Evolutionary conservation across 768 basidiomycete genomes (phyloP), one percentile per base, ranked within the genome.

Genomic region (Boletus pseudo-olivaceus): DNA sequence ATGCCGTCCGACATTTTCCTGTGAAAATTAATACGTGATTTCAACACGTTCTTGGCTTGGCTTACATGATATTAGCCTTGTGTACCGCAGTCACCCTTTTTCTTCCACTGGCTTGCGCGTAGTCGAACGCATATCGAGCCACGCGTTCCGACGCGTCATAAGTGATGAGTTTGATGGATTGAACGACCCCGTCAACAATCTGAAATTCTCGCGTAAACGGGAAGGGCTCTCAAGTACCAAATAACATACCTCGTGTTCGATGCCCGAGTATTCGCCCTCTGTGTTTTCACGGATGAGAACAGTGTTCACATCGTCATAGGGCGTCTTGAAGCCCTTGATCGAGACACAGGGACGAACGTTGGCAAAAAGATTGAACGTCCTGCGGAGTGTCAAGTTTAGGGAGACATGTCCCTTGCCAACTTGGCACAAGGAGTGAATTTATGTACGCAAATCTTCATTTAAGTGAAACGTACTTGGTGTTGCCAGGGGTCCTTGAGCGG

Each of bases 1-100:
- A 98, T 97, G 57, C 97, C 97, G 71, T 99, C 97, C 19, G 96
- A 98, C 90, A 98, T 93, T 87, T 98, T 98, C 94, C 94, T 97
- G 67, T 29, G 19, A 45, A 47, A 47, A 48, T 65, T 9, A 67
- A 38, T 58, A 62, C 50, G 32, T 53, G 47, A 53, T 33, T 33
- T 29, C 37, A 32, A 20, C 38, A 45, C 6, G 49, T 32, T 10
- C 48, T 33, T 54, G 41, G 17, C 33, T 26, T 23, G 19, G 75
- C 88, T 54, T 59, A 94, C 96, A 98, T 98, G 79, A 99, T 98
- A 70, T 96, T 97, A 23, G 97, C 97, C 77, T 99, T 99, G 80
- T 99, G 97, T 27, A 99, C 97, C 39, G 97, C 97, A 26, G 96
- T 98, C 57, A 99, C 97, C 62, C 90, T 85, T 71, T 87, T 88